Conservation (phyloP, 2,329 filamentous ascomycete species). For the Juglanconis juglandina region DNA sequence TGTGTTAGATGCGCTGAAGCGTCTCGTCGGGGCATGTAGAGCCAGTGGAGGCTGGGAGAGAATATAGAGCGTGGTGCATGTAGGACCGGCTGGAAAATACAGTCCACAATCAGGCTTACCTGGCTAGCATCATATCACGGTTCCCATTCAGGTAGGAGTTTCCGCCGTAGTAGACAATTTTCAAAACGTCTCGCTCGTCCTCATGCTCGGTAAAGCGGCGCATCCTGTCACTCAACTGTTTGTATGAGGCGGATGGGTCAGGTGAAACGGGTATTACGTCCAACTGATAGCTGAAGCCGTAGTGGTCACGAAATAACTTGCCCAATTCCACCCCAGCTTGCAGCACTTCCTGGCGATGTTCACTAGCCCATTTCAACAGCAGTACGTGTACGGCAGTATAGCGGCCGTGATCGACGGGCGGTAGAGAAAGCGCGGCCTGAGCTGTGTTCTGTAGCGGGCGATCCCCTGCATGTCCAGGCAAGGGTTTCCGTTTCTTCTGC, state of each 20-base stretch:
- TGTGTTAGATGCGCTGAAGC: background rate
- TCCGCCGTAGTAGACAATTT: conserved; percentile 58
- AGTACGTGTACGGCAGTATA: conserved; percentile 52
- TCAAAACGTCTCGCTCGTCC: conserved; percentile 54
- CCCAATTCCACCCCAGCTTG: conserved; percentile 45
- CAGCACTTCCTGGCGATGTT: conserved; percentile 41
- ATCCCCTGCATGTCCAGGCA: conserved; percentile 45
- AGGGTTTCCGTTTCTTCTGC: conserved; percentile 53
- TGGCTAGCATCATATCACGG: conserved; percentile 55
- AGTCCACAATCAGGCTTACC: conserved; percentile 35
- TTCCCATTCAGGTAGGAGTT: conserved; percentile 53
- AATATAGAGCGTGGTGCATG: background rate
- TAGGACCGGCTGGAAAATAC: background rate
- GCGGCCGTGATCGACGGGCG: conserved; percentile 51
- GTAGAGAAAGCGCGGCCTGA: conserved; percentile 35
- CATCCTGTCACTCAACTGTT: conserved; percentile 51
- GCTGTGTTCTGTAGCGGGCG: conserved; percentile 51
- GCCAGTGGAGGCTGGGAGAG: background rate
- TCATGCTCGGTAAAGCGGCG: conserved; percentile 51
- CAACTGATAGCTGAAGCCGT: conserved; percentile 48
- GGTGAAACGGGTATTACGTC: conserved; percentile 48
- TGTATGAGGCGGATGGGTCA: conserved; percentile 48
- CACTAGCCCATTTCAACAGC: conserved; percentile 56
- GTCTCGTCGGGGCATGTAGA: background rate
- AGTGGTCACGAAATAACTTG: conserved; percentile 48